Conservation (phyloP, 305 asterid genomes). For the Fraxinus dipetala region DNA sequence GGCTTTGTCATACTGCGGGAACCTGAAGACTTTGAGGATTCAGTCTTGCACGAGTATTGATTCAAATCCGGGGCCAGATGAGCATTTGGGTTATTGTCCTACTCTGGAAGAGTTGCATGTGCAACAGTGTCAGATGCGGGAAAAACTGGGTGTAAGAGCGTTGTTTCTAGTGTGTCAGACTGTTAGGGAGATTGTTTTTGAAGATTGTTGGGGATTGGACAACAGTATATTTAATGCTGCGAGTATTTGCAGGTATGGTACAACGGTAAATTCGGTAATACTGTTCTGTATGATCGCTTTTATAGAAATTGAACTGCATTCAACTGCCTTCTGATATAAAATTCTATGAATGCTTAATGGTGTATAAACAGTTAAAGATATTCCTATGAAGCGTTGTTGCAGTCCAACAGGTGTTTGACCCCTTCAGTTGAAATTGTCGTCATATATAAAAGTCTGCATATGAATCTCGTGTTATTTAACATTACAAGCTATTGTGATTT, state of each 20-base stretch:
- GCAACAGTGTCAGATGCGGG: constrained; percentile 56
- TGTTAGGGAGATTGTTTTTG: constrained; percentile 49
- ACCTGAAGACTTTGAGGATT: constrained; percentile 69
- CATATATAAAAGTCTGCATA: background rate
- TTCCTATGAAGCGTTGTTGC: background rate
- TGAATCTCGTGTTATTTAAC: background rate
- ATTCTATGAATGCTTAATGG: background rate
- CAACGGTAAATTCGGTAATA: background rate
- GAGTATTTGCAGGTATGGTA: constrained; percentile 54
- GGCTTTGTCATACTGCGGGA: constrained; percentile 63
- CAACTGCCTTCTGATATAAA: background rate
- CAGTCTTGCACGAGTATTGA: constrained; percentile 62
- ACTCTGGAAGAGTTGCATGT: constrained; percentile 77
- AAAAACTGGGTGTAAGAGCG: constrained; percentile 51
- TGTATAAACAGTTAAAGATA: background rate
- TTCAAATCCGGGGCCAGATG: constrained; percentile 62
- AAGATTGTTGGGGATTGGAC: constrained; percentile 89
- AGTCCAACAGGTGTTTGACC: background rate
- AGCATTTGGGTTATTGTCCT: constrained; percentile 64
- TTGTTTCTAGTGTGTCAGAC: constrained; percentile 60
- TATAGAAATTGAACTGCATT: constrained; percentile 9
- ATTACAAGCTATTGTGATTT: background rate
- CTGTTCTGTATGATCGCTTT: constrained; percentile 2
- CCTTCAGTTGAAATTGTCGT: background rate
- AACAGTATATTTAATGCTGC: constrained; percentile 50